Evolutionary conservation across 2,329 filamentous ascomycete genomes (phyloP), one percentile per base, ranked within the genome.

Genomic region (Sphaerulina populicola): DNA sequence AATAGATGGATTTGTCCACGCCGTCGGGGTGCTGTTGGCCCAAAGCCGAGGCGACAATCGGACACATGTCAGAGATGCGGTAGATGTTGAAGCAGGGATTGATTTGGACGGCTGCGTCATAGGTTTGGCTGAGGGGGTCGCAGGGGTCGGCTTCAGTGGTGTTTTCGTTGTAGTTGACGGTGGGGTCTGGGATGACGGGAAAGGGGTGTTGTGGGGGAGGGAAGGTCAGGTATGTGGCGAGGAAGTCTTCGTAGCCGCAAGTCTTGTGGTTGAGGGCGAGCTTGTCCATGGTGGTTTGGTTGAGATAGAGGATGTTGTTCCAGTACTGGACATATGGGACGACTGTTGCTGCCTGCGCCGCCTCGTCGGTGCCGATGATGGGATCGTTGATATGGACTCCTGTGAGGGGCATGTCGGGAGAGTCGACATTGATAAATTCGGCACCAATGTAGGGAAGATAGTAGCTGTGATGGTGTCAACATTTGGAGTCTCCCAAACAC

Each of bases 141-240:
- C 64, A 69, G 4, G 50, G 44, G 45, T 27, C 23, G 23, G 23
- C 5, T 23, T 39, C 21, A 29, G n/a, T 47, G 27, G 36, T 10
- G 3, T n/a, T 39, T 2, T 15, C 37, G 37, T 39, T 11, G 31
- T n/a, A 11, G 12, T 15, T 14, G 3, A 1, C 5, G 3, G 4
- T 10, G 12, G 41, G 31, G 11, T 35, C 33, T 15, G 50, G n/a
- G 44, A 44, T 8, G 8, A 1, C 11, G 49, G 56, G 33, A 62
- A 60, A 42, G 60, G 58, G 15, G 57, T 64, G 6, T 51, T 48
- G 36, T 3, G 43, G 44, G 1, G 68, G 61, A 14, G 69, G 68
- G 43, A 62, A 71, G 1, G 54, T 58, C 30, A 71, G 63, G 54
- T 74, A 72, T 27, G 77, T 75, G n/a, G 78, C 65, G 23, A 83